Percentiles rank a stretch among this genome's conserved stretches.
phyloP scores from a whole-genome alignment of 2,329 filamentous ascomycete genomes.

The Beauveria pseudobassiana region DNA sequence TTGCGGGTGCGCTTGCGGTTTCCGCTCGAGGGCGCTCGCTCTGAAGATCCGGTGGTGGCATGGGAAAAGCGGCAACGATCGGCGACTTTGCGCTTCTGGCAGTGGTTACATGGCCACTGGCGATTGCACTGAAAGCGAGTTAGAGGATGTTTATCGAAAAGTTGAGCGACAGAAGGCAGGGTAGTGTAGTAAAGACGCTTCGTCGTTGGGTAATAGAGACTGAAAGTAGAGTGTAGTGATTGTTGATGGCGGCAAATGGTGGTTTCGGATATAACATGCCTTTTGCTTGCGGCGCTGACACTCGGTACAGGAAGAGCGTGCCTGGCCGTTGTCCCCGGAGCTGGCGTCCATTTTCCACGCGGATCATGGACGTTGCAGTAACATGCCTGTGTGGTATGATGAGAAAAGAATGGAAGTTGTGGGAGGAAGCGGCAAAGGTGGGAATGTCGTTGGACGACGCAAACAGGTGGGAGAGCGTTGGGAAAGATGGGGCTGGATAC shows the following conservation, averaged over 20 bases:
- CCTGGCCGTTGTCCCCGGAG: slow-evolving; percentile 12
- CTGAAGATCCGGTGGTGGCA: slow-evolving; percentile 15
- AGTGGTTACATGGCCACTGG: slow-evolving; percentile 33
- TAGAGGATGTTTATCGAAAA: slow-evolving; percentile 7
- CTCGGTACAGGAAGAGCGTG: slow-evolving; percentile 34
- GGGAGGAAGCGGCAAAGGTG: not conserved
- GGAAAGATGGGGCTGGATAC: not conserved
- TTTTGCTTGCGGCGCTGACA: slow-evolving; percentile 34
- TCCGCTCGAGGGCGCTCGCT: slow-evolving; percentile 14
- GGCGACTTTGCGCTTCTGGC: slow-evolving; percentile 31
- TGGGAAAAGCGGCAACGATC: slow-evolving; percentile 28
- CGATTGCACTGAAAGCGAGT: slow-evolving; percentile 27
- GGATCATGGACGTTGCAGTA: not conserved
- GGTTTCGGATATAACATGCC: slow-evolving; percentile 16
- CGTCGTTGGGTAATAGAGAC: not conserved
- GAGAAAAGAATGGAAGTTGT: not conserved
- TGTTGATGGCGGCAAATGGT: not conserved
- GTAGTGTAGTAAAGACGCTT: not conserved
- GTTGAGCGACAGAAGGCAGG: not conserved
- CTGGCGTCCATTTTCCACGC: slow-evolving; percentile 11
- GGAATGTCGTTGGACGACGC: not conserved
- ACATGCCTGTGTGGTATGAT: not conserved
- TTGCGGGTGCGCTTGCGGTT: slow-evolving; percentile 12
- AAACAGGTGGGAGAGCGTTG: not conserved
- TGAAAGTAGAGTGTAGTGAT: not conserved